These are phyloP conservation scores for Aspergillus sclerotialis DNA, from an alignment of 2,329 filamentous ascomycete species.

Conservation along the genomic window DNA sequence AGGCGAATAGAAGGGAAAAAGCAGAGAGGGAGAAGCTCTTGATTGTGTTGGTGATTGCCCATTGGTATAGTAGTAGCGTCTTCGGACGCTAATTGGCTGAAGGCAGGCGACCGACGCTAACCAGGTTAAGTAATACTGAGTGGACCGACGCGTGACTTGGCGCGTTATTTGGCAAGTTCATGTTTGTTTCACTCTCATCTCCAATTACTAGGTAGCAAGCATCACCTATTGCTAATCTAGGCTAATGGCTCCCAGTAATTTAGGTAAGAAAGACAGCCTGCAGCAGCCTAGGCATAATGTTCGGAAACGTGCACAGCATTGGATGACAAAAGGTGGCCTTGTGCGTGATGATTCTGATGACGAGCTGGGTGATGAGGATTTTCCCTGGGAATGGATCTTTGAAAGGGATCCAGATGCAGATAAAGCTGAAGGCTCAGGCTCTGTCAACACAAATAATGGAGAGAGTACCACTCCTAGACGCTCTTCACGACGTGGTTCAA, in stretches of 20 bases:
- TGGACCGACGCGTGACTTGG: not conserved
- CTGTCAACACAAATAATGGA: conserved; percentile 9
- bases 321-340: conserved; percentile 56
- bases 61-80: no score
- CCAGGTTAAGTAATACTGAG: not conserved
- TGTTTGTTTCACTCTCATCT: not conserved
- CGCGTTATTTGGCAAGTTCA: not conserved
- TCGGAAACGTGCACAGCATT: conserved; percentile 36
- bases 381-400: conserved; percentile 77
- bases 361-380: conserved; percentile 67
- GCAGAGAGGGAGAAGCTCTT: no score
- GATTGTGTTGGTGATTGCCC: no score
- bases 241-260: conserved; percentile 13
- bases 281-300: conserved; percentile 15
- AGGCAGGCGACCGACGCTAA: not conserved
- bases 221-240: not conserved
- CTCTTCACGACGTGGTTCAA: conserved; percentile 20
- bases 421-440: conserved; percentile 7
- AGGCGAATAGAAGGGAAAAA: no score
- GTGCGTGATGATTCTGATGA: conserved; percentile 78
- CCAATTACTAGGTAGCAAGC: no score
- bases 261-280: conserved; percentile 10
- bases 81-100: not conserved
- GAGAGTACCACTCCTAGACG: conserved; percentile 21
- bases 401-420: conserved; percentile 16